Conservation (phyloP, 2,329 filamentous ascomycete species). For the Fusarium scirpi region DNA sequence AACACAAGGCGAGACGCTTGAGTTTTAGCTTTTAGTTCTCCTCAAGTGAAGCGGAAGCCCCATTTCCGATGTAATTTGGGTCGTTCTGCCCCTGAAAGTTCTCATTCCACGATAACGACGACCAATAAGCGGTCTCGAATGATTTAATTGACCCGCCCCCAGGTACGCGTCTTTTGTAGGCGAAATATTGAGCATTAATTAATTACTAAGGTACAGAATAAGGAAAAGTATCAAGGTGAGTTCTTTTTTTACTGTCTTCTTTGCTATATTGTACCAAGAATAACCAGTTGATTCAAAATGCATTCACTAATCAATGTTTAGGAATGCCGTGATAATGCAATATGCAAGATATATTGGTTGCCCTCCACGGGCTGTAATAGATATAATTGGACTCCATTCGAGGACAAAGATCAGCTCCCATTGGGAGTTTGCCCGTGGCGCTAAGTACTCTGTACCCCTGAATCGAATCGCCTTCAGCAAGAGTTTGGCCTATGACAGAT, state of each 20-base stretch:
- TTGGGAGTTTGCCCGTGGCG: slow-evolving; percentile 16
- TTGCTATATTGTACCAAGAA: neutral
- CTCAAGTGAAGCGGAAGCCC: slow-evolving; percentile 13
- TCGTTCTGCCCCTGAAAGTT: slow-evolving; percentile 35
- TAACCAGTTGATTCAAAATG: neutral
- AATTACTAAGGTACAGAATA: neutral
- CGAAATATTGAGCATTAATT: slow-evolving; percentile 23
- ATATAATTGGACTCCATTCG: slow-evolving; percentile 1
- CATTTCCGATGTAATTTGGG: slow-evolving; percentile 31
- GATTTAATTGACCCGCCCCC: slow-evolving; percentile 13
- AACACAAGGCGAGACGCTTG: slow-evolving; percentile 16
- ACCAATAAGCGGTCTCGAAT: slow-evolving; percentile 18
- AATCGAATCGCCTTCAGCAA: slow-evolving; percentile 18
- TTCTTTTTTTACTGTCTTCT: slow-evolving; percentile 9
- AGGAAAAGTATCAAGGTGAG: slow-evolving; percentile 19
- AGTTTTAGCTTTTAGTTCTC: slow-evolving; percentile 23
- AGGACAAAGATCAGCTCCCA: slow-evolving; percentile 9
- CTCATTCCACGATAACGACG: slow-evolving; percentile 1
- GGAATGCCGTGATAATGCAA: neutral
- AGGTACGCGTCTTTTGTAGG: slow-evolving; percentile 31
- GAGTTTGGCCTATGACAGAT: slow-evolving; percentile 17
- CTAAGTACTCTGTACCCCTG: slow-evolving; percentile 25
- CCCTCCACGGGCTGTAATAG: neutral
- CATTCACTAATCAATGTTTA: neutral
- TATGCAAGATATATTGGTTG: neutral